phyloP scores from a whole-genome alignment of 768 basidiomycete genomes.

The Trametes maxima region DNA sequence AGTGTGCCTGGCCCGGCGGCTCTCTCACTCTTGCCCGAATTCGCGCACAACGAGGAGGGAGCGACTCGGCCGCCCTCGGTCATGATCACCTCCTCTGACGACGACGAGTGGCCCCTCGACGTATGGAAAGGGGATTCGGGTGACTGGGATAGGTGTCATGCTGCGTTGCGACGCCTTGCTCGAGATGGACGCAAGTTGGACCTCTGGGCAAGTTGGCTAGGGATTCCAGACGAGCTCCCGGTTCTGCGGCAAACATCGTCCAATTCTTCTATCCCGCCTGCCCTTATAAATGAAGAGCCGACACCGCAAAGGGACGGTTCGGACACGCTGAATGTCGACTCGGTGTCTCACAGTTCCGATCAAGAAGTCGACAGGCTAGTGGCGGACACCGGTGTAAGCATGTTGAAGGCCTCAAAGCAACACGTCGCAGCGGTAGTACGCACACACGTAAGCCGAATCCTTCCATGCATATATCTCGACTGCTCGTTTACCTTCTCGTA shows the following conservation, averaged over 20 bases:
- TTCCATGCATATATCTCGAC: neutral
- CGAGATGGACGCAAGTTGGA: constrained; percentile 78
- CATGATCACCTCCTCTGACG: constrained; percentile 27
- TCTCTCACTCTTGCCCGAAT: constrained; percentile 1
- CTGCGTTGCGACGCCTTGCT: constrained; percentile 52
- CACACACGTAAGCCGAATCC: constrained; percentile 53
- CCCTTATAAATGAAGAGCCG: constrained; percentile 19
- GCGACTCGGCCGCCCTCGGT: constrained; percentile 32
- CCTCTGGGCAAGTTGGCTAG: constrained; percentile 75
- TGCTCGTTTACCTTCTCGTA: neutral
- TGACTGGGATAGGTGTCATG: constrained; percentile 63
- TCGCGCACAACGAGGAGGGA: constrained; percentile 13
- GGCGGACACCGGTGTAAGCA: constrained; percentile 12
- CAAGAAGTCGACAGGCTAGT: constrained; percentile 20
- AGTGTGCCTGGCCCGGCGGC: neutral
- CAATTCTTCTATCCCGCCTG: constrained; percentile 28
- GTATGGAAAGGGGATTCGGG: constrained; percentile 60
- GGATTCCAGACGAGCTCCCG: constrained; percentile 25
- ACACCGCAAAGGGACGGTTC: constrained; percentile 38
- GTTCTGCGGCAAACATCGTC: neutral
- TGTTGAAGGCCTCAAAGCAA: constrained; percentile 35
- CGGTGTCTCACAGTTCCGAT: constrained; percentile 28
- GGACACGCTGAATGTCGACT: constrained; percentile 42
- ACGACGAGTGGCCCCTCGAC: constrained; percentile 7
- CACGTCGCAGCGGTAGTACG: constrained; percentile 55